phyloP scores from a whole-genome alignment of 2,329 filamentous ascomycete species.

The Cytospora schulzeri region DNA sequence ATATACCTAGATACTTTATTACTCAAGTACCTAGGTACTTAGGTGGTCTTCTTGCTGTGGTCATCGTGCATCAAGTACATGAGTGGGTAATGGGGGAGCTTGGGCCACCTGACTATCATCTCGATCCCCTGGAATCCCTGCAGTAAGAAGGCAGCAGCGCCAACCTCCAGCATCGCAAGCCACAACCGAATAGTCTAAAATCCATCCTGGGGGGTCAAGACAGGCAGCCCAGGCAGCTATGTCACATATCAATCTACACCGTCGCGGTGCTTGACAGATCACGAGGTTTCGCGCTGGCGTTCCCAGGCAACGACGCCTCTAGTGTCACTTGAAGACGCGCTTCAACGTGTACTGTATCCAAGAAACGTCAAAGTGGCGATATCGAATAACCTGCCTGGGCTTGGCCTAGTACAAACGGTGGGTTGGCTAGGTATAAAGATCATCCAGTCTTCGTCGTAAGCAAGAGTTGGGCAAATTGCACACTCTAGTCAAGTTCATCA shows the following conservation, averaged over 20 bases:
- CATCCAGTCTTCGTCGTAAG: not conserved
- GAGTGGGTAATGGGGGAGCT: not conserved
- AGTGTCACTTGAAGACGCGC: conserved; percentile 14
- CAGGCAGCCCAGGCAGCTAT: conserved; percentile 13
- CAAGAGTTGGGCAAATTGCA: not conserved
- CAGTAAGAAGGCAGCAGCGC: not conserved
- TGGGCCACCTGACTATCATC: not conserved
- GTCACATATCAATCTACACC: not conserved
- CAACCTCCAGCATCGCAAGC: not conserved
- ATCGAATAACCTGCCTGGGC: conserved; percentile 8
- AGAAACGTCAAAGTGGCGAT: not conserved
- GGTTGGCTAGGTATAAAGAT: conserved; percentile 7
- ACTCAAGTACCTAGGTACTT: too few relatives aligned
- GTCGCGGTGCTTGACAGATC: conserved; percentile 5
- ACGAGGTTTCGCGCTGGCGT: conserved; percentile 21
- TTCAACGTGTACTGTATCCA: conserved; percentile 1
- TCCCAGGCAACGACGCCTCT: conserved; percentile 17
- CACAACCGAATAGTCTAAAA: not conserved
- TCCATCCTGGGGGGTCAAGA: not conserved
- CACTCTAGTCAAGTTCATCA: not conserved
- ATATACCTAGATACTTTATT: too few relatives aligned
- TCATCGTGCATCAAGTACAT: too few relatives aligned
- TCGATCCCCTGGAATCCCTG: not conserved
- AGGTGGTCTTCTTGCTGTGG: too few relatives aligned
- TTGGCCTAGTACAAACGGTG: not conserved